Conservation (phyloP, 2,329 filamentous ascomycete genomes). For the Oidium heveae region DNA sequence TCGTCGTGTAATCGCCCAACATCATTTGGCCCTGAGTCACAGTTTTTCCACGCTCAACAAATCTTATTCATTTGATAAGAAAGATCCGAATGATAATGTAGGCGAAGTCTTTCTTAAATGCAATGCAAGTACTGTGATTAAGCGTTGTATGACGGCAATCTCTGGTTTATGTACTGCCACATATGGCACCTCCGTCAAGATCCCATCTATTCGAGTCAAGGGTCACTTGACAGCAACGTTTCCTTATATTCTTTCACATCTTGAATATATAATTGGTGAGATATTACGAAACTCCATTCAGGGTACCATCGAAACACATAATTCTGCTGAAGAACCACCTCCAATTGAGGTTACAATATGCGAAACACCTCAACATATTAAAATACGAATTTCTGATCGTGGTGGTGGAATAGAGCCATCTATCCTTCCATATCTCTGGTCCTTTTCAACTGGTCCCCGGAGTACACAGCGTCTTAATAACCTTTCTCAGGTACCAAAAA, state of each 20-base stretch:
- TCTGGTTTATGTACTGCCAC: conserved; percentile 48
- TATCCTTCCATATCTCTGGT: conserved; percentile 78
- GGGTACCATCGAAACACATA: conserved; percentile 47
- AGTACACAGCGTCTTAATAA: conserved; percentile 59
- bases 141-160: conserved; percentile 55
- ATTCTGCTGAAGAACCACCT: conserved; percentile 24
- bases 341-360: conserved; percentile 89
- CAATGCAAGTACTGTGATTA: conserved; percentile 69
- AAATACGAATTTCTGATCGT: conserved; percentile 85
- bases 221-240: conserved; percentile 80
- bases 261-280: conserved; percentile 94
- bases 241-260: conserved; percentile 83
- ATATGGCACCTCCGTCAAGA: conserved; percentile 41
- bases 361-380: conserved; percentile 82
- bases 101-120: conserved; percentile 90
- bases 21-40: conserved; percentile 83
- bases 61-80: conserved; percentile 48
- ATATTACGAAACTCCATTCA: conserved; percentile 87
- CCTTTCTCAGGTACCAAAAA: conserved; percentile 60
- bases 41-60: conserved; percentile 30
- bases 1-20: conserved; percentile 85
- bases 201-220: conserved; percentile 61
- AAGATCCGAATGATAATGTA: conserved; percentile 45
- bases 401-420: conserved; percentile 77
- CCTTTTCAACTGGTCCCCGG: conserved; percentile 79